Evolutionary conservation across 495 filamentous ascomycete species (phyloP), one percentile per base, ranked within the genome.

Genomic region (Schizothecium vesticola): DNA sequence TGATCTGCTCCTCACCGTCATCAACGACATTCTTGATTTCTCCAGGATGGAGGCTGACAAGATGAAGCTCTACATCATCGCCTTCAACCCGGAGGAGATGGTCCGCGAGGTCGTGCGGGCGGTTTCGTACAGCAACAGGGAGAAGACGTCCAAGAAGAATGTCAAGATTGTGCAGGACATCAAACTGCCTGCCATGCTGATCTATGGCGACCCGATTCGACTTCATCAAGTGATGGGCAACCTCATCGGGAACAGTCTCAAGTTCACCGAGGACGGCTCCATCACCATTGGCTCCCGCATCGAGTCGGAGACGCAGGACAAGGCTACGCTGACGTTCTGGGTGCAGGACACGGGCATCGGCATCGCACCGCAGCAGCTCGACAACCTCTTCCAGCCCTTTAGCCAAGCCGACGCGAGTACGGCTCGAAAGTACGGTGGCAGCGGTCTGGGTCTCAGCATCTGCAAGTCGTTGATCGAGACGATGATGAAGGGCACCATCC

Each of bases 401-500:
- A 92, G 90, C 65, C 93, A 97, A 77, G 92, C 92, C 3, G 93
- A 97, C 78, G 89, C 86, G 59, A 93, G 91, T 60, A 95, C 92
- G 1, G 92, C 93, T 59, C 82, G 93, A 43, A 94, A 91, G 67
- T 96, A 95, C 69, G 93, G 93, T 62, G 93, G 93, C 55, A 96
- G 92, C 75, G 93, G 93, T 23, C 88, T 97, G 9, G 93, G 93
- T 2, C 81, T 97, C 57, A 93, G 91, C 73, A 97, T 97, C 70
- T 97, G 93, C 85, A 97, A 96, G 77, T 93, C 94, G 1, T 88
- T 97, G 62, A 93, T 97, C 67, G 91, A 96, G 79, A 92, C 92
- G 64, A 94, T 96, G 71, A 90, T 97, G 81, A 87, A 89, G 19
- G 93, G 93, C 21, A 88, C 83, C 28, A 95, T 97, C 69, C 88